Percentiles rank a stretch among this genome's conserved stretches.
phyloP scores from a whole-genome alignment of 768 basidiomycete genomes.

The Phanerochaete sordida region DNA sequence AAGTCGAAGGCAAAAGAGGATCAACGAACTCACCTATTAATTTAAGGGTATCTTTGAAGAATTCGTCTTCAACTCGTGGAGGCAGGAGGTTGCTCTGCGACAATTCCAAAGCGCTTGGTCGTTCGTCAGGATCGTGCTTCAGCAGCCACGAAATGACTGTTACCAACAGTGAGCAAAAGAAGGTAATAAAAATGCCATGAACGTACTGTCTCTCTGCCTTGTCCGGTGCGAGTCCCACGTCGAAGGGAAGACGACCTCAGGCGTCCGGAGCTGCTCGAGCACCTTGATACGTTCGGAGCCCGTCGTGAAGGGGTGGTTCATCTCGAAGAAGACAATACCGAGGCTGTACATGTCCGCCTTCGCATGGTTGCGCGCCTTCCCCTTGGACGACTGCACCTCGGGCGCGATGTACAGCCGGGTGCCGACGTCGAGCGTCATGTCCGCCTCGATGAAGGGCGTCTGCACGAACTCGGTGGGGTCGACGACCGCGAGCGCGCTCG shows the following conservation, averaged over 20 bases:
- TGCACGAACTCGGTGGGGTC: constrained; percentile 66
- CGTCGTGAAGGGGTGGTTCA: constrained; percentile 85
- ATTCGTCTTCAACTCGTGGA: constrained; percentile 75
- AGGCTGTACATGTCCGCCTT: constrained; percentile 96
- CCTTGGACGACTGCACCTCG: constrained; percentile 65
- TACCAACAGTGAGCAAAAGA: neutral
- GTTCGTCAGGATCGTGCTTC: constrained; percentile 72
- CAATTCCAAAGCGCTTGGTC: constrained; percentile 81
- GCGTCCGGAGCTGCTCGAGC: constrained; percentile 73
- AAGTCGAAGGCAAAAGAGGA: neutral
- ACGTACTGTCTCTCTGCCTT: constrained; percentile 69
- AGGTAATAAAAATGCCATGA: neutral
- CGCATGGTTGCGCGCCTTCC: constrained; percentile 66
- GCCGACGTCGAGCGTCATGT: constrained; percentile 86
- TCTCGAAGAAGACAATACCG: constrained; percentile 96
- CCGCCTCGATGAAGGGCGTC: constrained; percentile 45
- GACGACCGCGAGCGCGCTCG: constrained; percentile 74
- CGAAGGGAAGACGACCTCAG: constrained; percentile 70
- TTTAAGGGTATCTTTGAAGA: constrained; percentile 74
- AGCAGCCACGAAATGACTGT: constrained; percentile 78
- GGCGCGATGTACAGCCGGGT: constrained; percentile 92
- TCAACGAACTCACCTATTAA: constrained; percentile 58
- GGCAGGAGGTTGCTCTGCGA: constrained; percentile 79
- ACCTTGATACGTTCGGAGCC: constrained; percentile 82
- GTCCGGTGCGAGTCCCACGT: constrained; percentile 63